A percentile compares a stretch with the other conserved stretches of the same genome.
phyloP scores from a whole-genome alignment of 257 asterid species.

The Rhazya stricta region DNA sequence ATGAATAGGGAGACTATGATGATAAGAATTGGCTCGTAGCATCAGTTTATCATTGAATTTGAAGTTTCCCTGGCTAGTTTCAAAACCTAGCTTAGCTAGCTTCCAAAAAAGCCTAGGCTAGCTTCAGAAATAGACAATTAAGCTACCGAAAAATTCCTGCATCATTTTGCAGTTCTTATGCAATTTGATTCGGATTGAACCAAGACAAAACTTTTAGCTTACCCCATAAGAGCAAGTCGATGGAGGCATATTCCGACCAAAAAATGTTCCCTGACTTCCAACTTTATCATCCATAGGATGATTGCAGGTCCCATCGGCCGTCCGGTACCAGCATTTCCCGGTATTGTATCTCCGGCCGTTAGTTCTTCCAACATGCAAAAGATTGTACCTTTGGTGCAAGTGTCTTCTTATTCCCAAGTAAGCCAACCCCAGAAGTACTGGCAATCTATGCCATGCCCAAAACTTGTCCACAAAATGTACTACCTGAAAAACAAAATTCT shows the following conservation, averaged over 20 bases:
- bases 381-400: conserved; percentile 30
- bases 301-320: conserved; percentile 33
- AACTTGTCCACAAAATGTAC: conserved; percentile 27
- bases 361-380: conserved; percentile 21
- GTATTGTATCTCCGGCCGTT: conserved; percentile 20
- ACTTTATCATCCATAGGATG: conserved; percentile 28
- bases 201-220: background rate
- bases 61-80: background rate
- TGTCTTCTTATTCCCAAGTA: conserved; percentile 29
- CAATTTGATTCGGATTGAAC: background rate
- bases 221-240: conserved; percentile 24
- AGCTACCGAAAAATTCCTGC: background rate
- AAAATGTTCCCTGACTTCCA: conserved; percentile 26
- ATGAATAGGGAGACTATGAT: background rate
- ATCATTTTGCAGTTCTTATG: background rate
- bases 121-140: background rate
- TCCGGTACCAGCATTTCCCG: conserved; percentile 15
- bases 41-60: background rate
- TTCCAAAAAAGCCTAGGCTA: background rate
- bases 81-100: background rate
- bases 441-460: conserved; percentile 27
- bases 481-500: conserved; percentile 11
- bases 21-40: background rate
- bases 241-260: conserved; percentile 34
- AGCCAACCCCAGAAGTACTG: conserved; percentile 27